Base-by-base conservation (phyloP, 169 alveolate species). In the Plasmodium fragile region DNA sequence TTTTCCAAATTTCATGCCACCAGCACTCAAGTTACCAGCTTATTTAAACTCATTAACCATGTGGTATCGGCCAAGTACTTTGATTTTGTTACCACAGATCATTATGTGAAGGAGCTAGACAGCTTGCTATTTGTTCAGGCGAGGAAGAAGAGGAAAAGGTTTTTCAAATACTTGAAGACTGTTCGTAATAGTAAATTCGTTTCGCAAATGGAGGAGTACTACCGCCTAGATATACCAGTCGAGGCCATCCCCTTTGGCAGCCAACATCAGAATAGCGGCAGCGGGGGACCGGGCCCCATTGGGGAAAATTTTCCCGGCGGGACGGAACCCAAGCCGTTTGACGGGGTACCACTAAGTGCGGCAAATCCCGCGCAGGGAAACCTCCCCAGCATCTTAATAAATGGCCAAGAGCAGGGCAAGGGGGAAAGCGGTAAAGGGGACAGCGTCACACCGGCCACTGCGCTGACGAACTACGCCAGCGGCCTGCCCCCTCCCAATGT, bases 101-200 rank as follows among this genome's bases (percentile, higher is more conserved):
- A 73, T 6, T 91, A 91, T 39, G 94, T 91, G n/a, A 91, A 91
- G 25, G 94, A 91, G 4, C 3, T 91, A n/a, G 94, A 91, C 43
- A 91, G 39, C n/a, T n/a, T 80, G 18, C 55, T 91, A 13, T 91
- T 91, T 34, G 34, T 59, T 28, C 41, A 65, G 5, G 45, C 69
- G 39, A 49, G 41, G 43, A 81, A 91, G 28, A 91, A 79, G 36
- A 91, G 80, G 55, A 91, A 91, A 81, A 39, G 22, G 3, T 80
- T 91, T 59, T 80, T 91, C 55, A 79, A 11, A 49, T 81, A 91
- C 36, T 34, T 91, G 39, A 91, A 36, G 52, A 79, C 49, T 53
- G 75, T 91, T 30, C 69, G 92, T 70, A 91, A 65, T 80, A 91
- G 6, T 39, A 91, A 91, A 75, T n/a, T 91, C 34, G 75, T 91